Evolutionary conservation across 2,329 filamentous ascomycete species (phyloP), one percentile per base, ranked within the genome.

Genomic region (Stagonosporopsis chrysanthemi): DNA sequence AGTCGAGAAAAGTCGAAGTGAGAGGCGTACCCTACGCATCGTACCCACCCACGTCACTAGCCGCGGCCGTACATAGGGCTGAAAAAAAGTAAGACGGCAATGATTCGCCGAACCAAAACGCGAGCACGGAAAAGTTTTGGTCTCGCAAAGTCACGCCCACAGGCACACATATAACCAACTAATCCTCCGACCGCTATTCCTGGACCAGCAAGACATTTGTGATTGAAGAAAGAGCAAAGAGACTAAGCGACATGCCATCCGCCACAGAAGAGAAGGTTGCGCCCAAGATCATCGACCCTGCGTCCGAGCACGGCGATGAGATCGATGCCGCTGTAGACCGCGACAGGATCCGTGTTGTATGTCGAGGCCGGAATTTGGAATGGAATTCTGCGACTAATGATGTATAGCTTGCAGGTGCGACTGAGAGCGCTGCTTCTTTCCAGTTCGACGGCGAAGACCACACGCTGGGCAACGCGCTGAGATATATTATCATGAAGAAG

Each of bases 401-500:
- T n/a, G 15, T 28, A 6, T 54, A 97, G 94, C 82, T 97, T 26
- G 90, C 92, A 33, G 93, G 93, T 44, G 90, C 91, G 52, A 90
- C 78, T 15, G 90, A 94, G 46, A 94, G 90, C 8, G 93, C 93
- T 4, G 95, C 95, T 28, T 97, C 92, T 15, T 99, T 98, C 75
- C 91, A 98, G 75, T 96, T 99, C 70, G 87, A 90, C 58, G 88
- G 91, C 42, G 95, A 99, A 80, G 92, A 96, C 40, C 95, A 99
- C 78, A 99, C 95, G 0, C 82, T 99, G 49, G 95, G 95, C 26
- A 99, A 99, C 78, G 92, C 93, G 9, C 80, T 99, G 68, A 86
- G 95, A 71, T 98, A 93, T 75, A 90, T 97, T 62, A 96, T 99
- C 71, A 97, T 97, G 91, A 98, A 98, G 80, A 99, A 99, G 94